Base-by-base conservation (phyloP, 345 rosid species). In the Aegle marmelos region DNA sequence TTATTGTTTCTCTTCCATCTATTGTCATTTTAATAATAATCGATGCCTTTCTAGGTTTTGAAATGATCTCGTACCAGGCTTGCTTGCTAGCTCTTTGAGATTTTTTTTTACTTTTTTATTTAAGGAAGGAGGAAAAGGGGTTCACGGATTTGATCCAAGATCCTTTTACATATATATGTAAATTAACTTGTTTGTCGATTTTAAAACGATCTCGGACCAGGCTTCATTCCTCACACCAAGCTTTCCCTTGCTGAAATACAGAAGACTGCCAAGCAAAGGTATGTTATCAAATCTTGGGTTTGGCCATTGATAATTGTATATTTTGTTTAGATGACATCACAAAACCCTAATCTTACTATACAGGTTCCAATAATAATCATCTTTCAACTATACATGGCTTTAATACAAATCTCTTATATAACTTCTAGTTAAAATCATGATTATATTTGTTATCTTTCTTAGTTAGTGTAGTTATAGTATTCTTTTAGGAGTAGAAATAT, bases 201-300 rank as follows among this genome's bases (percentile, higher is more conserved):
- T 45, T 41, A 53, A 50, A 53, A 53, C 17, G 86, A 91, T 88
- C 92, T 89, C 94, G 92, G 94, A 91, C 91, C 92, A 91, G 94
- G 94, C 94, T 91, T 91, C 94, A 91, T 91, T 91, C 92, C 88
- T 91, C 72, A 88, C 91, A 82, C 90, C 86, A 50, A 62, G 31
- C 85, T 80, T 88, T 88, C 83, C 85, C 82, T 25, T 72, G 57
- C 33, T 68, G 17, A 33, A 60, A 79, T 45, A 58, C 57, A 22
- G 16, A 33, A 28, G 41, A 6, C 69, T 41, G 16, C 31, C 31
- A 37, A 70, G 2, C 57, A 22, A 53, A 70, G 80, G 82, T 76
- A 79, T 56, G 31, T 69, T 50, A 14, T 64, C 60, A 30, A 10
- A 68, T 75, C 48, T 64, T 28, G 33, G 28, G 24, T 27, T 45